Base-by-base conservation (phyloP, 2,329 filamentous ascomycete genomes). In the Ophiostoma sp. region DNA sequence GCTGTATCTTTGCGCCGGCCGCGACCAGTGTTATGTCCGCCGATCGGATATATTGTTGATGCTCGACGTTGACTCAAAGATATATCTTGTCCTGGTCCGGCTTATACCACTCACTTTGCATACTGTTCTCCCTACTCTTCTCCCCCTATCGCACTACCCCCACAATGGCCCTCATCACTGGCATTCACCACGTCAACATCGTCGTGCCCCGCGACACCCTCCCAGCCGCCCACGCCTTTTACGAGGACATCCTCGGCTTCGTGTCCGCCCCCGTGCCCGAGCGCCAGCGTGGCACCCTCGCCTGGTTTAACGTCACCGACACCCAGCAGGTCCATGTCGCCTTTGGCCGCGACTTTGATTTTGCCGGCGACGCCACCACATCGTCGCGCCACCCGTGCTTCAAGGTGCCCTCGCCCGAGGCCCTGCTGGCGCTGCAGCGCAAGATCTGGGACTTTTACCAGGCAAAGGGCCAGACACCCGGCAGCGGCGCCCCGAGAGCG, bases 221-320 rank as follows among this genome's bases (percentile, higher is more conserved):
- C 41, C 78, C 80, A 27, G 79, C 80, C 13, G 86, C 86, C 2
- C 77, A 80, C 27, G 79, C 79, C 11, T 89, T 89, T 78, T 89
- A 88, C 77, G 81, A 78, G 70, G 75, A 77, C 1, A 89, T 86
- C 0, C 80, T 89, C 0, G 86, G 85, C 15, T 80, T 90, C 5
- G 82, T 78, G 4, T 77, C 83, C 1, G 79, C 83, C 4, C 76
- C 83, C 0, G 87, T 89, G 0, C 87, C 87, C 0, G 77, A 78
- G 2, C 75, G 83, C 1, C 85, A 88, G 74, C 80, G 79, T 68
- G 82, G 80, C 17, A 81, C 78, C 1, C 78, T 89, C 1, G 81
- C 83, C 10, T 89, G 87, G 86, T 87, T 89, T 79, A 84, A 89
- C 74, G 84, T 89, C 70, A 84, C 81, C 17, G 80, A 80, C 48